Evolutionary conservation across 2,329 filamentous ascomycete species (phyloP), one percentile per base, ranked within the genome.

Genomic region (Rhytidhysteron rufulum): DNA sequence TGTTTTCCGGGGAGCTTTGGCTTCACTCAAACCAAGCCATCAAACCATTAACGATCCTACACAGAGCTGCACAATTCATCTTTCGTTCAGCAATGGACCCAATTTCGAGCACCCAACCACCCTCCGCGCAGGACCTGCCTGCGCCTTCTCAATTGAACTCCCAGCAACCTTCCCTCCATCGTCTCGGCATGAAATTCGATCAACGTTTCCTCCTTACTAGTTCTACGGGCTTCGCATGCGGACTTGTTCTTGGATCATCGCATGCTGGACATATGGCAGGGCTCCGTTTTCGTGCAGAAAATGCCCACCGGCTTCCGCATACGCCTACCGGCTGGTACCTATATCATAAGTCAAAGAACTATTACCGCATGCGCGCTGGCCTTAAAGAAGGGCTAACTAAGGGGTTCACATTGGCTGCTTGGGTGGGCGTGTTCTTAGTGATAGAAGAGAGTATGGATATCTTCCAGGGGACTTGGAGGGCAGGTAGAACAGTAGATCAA

Each of bases 261-360:
- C 80, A 89, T 41, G 88, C 88, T 18, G 83, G 82, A 43, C 82
- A 82, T 57, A 82, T 78, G 60, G 80, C 87, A 1, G 83, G 86
- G 37, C 75, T 95, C 42, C 85, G 86, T 29, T 98, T 96, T 71
- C 85, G 91, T 40, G 93, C 93, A 44, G 93, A 98, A 68, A 95
- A 98, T 61, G 89, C 93, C 1, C 93, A 98, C 73, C 86, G 91
- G 50, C 81, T 96, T 47, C 93, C 93, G 16, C 82, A 80, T 3
- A 83, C 83, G 1, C 83, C 87, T 19, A 80, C 83, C 2, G 91
- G 89, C 15, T 98, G 93, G 93, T 98, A 91, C 62, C 79, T 97
- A n/a, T 98, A 98, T 67, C 91, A 97, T 73, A 96, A 96, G 69
- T 88, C 82, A 62, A 97, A 97, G 68, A 97, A 95, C 67, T 97